Evolutionary conservation across 2,329 filamentous ascomycete species (phyloP), one percentile per base, ranked within the genome.

Genomic region (Penicillium sp.): DNA sequence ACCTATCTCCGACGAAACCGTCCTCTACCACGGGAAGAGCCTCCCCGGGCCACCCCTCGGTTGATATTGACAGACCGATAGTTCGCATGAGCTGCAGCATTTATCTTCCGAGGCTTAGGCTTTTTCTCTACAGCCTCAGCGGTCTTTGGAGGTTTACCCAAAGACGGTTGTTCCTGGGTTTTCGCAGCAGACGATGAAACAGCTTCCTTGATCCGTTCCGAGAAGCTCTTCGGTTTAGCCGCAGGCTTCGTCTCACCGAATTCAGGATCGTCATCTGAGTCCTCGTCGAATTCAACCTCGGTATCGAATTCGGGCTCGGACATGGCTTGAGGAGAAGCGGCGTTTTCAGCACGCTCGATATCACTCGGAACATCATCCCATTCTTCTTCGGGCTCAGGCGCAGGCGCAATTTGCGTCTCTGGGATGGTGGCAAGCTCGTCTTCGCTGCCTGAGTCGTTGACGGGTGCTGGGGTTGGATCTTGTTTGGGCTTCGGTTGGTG

Each of bases 61-160:
- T 74, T 75, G 55, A 80, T 78, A 59, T 79, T 80, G 59, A 81
- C 57, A 10, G 76, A 74, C 13, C 77, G 69, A 55, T 78, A 81
- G 58, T 81, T 81, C 14, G 77, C 76, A 69, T 80, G 78, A 14
- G 78, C 74, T 43, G 75, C 68, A 0, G 76, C 71, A 43, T 79
- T 79, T 52, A 78, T 63, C 58, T 74, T 79, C 32, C 71, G 67
- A 29, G 60, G 49, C 11, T 59, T 62, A 31, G 66, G 58, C 43
- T 68, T 67, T 34, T 63, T 62, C 38, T 66, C 59, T 22, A 63
- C 49, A 6, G 53, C 21, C 31, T 53, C 55, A 2, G 57, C 48
- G 13, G 53, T 62, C 14, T 57, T 55, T 11, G 51, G 52, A 1
- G 49, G 44, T 22, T 54, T 42, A 4, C 47, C 52, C 18, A 46